Base-by-base conservation (phyloP, 2,329 filamentous ascomycete species). In the Fusarium dimerum region DNA sequence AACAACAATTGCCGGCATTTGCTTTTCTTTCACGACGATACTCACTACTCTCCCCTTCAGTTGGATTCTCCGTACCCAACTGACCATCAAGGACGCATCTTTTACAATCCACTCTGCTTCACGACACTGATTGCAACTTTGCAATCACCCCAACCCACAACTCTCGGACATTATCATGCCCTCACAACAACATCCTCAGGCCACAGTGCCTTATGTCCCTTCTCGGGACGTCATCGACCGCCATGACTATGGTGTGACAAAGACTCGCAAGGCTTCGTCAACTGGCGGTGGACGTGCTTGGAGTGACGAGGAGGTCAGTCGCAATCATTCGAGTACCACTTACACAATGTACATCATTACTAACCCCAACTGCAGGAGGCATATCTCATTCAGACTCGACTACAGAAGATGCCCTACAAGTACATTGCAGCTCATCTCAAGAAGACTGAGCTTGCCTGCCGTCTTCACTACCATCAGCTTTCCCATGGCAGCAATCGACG, bases 351-450 rank as follows among this genome's bases (percentile, higher is more conserved):
- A 41, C 39, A 40, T 16, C 7, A 43, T 43, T 16, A 43, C 59
- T 66, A 62, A 61, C 52, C 47, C 20, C 34, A 48, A 43, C 7
- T 47, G 5, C 58, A 93, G 89, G 90, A 94, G 75, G 82, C 86
- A 52, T 94, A 93, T 71, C 85, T 94, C 49, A 81, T 94, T 55
- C 88, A 92, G 73, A 92, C 88, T 55, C 88, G 90, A 52, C 83
- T 90, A 66, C 88, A 92, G 66, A 93, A 93, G 75, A 91, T 93
- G 85, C 90, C 90, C 1, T 94, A 94, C 75, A 94, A 93, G 79
- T 89, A 93, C 70, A 94, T 94, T 68, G 90, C 90, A 52, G 84
- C 87, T 53, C 87, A 92, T 64, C 77, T 94, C 62, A 90, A 92
- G 75, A 95, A 94, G 78, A 94, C 90, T 1, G 90, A 94, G 75